Percentiles rank a stretch among this genome's conserved stretches.
phyloP scores from a whole-genome alignment of 1,284 basidiomycete genomes.

The Anthracocystis walkeri region DNA sequence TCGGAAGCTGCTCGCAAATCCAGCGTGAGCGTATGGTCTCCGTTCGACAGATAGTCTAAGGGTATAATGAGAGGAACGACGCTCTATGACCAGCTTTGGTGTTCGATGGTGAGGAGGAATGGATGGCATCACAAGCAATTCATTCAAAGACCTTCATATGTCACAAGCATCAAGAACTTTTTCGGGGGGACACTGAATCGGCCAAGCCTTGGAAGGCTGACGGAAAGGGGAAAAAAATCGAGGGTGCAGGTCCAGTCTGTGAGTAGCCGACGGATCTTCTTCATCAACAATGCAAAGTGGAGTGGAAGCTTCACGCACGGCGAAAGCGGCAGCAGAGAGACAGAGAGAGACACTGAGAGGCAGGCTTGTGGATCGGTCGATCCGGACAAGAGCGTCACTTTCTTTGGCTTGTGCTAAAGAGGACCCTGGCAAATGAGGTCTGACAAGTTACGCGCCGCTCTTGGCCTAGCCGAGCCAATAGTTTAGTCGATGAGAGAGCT shows the following conservation, averaged over 20 bases:
- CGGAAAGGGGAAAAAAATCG: not conserved
- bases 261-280: not conserved
- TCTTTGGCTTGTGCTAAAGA: not conserved
- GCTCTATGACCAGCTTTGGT: not conserved
- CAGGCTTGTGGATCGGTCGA: slow-evolving; percentile 20
- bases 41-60: not conserved
- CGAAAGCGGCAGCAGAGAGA: not conserved
- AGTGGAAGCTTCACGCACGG: not conserved
- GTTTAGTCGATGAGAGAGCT: not conserved
- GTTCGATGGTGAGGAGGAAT: not conserved
- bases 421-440: slow-evolving; percentile 1
- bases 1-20: slow-evolving; percentile 3
- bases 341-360: not conserved
- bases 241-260: slow-evolving; percentile 1
- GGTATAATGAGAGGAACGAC: not conserved
- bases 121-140: not conserved
- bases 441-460: slow-evolving; percentile 4
- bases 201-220: not conserved
- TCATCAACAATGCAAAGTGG: not conserved
- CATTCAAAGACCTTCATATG: not conserved
- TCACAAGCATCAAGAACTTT: slow-evolving; percentile 1
- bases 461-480: slow-evolving; percentile 8
- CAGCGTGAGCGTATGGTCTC: not conserved
- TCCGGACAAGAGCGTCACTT: slow-evolving; percentile 3
- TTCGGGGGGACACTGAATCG: not conserved